Conservation (phyloP, 2,329 filamentous ascomycete genomes). For the Hyphodiscus sp. region DNA sequence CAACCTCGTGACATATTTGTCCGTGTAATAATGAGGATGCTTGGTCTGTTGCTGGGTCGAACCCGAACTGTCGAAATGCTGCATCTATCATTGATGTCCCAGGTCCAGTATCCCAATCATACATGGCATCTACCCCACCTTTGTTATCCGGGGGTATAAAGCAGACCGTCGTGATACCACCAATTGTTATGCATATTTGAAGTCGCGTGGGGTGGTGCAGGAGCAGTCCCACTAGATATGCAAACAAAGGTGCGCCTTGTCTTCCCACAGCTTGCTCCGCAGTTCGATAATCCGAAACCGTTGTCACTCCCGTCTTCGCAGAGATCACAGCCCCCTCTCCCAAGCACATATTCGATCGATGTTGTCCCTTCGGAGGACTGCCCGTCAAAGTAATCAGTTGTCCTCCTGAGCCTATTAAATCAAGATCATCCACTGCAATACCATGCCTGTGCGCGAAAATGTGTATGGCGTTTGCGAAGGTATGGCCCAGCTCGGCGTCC, state of each 20-base stretch:
- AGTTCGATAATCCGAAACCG: constrained; percentile 29
- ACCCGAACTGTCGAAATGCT: constrained; percentile 26
- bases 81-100: constrained; percentile 28
- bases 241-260: constrained; percentile 28
- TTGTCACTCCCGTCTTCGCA: constrained; percentile 30
- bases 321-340: constrained; percentile 30
- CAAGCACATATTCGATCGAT: constrained; percentile 29
- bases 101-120: constrained; percentile 30
- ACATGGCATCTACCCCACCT: constrained; percentile 30
- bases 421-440: constrained; percentile 28
- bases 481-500: constrained; percentile 30
- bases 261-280: constrained; percentile 30
- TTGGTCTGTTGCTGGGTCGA: constrained; percentile 25
- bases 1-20: constrained; percentile 26
- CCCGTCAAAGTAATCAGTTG: constrained; percentile 27
- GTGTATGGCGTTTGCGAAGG: constrained; percentile 28
- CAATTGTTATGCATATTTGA: constrained; percentile 29
- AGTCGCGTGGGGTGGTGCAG: constrained; percentile 27
- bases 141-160: constrained; percentile 28
- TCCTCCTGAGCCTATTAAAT: constrained; percentile 28
- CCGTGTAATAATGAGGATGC: constrained; percentile 19
- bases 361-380: constrained; percentile 25
- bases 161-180: constrained; percentile 27
- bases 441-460: constrained; percentile 27
- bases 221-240: constrained; percentile 27